Percentiles rank a stretch among this genome's conserved stretches.
Evolutionary conservation across 2,329 filamentous ascomycete species (phyloP).

Genomic region (Rosellinia necatrix): DNA sequence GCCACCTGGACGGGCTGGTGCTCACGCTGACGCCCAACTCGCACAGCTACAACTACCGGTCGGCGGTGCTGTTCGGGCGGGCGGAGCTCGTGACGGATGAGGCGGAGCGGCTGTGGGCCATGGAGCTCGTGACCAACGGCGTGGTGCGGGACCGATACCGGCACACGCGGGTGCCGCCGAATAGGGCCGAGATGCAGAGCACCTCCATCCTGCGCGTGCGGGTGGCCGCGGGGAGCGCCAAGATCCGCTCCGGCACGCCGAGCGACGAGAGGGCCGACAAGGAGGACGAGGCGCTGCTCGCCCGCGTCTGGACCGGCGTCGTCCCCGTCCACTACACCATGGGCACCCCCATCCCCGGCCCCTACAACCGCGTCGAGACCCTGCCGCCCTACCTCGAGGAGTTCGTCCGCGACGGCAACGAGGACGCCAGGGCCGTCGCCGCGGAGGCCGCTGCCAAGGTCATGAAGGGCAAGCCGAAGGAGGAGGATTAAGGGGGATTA

Average conservation of each 20-base stretch:
- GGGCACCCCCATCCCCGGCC: slow-evolving; percentile 65
- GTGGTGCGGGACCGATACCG: slow-evolving; percentile 73
- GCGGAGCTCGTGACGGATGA: slow-evolving; percentile 68
- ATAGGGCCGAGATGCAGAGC: slow-evolving; percentile 72
- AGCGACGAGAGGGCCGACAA: slow-evolving; percentile 57
- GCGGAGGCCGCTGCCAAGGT: slow-evolving; percentile 32
- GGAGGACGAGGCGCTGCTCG: slow-evolving; percentile 48
- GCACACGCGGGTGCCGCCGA: slow-evolving; percentile 67
- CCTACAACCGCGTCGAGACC: too few relatives aligned
- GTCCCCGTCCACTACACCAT: slow-evolving; percentile 66
- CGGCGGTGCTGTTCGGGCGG: slow-evolving; percentile 76
- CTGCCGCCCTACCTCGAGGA: slow-evolving; percentile 54
- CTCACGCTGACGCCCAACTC: slow-evolving; percentile 78
- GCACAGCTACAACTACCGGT: slow-evolving; percentile 88
- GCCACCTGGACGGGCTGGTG: slow-evolving; percentile 78
- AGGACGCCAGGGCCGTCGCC: slow-evolving; percentile 24
- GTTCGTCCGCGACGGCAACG: slow-evolving; percentile 47
- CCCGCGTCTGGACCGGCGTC: slow-evolving; percentile 59
- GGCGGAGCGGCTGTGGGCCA: slow-evolving; percentile 76
- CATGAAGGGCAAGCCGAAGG: slow-evolving; percentile 31
- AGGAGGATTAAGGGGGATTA: background rate
- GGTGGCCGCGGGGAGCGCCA: slow-evolving; percentile 74
- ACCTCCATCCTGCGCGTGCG: slow-evolving; percentile 74
- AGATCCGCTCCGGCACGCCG: slow-evolving; percentile 70
- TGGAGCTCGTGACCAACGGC: slow-evolving; percentile 77